These are phyloP conservation scores for Petasospora rhodanensis DNA, from an alignment of 1,139 yeast genomes.

Conservation along the genomic window DNA sequence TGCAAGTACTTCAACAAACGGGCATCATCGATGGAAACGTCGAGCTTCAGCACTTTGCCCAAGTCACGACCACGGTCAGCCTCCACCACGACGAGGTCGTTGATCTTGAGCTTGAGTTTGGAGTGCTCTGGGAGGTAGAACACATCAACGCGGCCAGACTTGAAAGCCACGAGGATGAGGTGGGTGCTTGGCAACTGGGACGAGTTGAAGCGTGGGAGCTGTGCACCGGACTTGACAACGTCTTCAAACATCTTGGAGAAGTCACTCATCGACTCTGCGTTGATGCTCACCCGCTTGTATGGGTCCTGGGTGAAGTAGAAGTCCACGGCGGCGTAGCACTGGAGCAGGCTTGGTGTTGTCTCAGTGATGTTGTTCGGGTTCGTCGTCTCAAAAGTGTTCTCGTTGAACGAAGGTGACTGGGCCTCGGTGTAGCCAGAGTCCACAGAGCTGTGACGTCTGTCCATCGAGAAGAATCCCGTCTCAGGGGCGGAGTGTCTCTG, in stretches of 20 bases:
- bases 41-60: slow-evolving; percentile 70
- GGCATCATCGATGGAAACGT: slow-evolving; percentile 72
- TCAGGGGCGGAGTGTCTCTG: slow-evolving; percentile 8
- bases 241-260: slow-evolving; percentile 11
- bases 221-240: slow-evolving; percentile 15
- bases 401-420: slow-evolving; percentile 9
- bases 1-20: slow-evolving; percentile 68
- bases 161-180: slow-evolving; percentile 72
- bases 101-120: slow-evolving; percentile 50
- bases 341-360: slow-evolving; percentile 14
- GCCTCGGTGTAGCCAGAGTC: too few relatives aligned
- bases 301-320: slow-evolving; percentile 23
- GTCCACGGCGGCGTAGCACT: slow-evolving; percentile 21
- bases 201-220: slow-evolving; percentile 18
- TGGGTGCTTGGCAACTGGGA: slow-evolving; percentile 32
- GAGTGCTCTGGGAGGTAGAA: slow-evolving; percentile 59
- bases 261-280: slow-evolving; percentile 12
- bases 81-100: slow-evolving; percentile 88
- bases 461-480: slow-evolving; percentile 9
- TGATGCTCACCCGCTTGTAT: slow-evolving; percentile 20
- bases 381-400: slow-evolving; percentile 9
- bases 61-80: slow-evolving; percentile 94
- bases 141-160: slow-evolving; percentile 83
- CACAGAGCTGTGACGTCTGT: slow-evolving; percentile 8
- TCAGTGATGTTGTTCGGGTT: slow-evolving; percentile 10